Conservation (phyloP, 2,329 filamentous ascomycete genomes). For the Blastomyces parvus region DNA sequence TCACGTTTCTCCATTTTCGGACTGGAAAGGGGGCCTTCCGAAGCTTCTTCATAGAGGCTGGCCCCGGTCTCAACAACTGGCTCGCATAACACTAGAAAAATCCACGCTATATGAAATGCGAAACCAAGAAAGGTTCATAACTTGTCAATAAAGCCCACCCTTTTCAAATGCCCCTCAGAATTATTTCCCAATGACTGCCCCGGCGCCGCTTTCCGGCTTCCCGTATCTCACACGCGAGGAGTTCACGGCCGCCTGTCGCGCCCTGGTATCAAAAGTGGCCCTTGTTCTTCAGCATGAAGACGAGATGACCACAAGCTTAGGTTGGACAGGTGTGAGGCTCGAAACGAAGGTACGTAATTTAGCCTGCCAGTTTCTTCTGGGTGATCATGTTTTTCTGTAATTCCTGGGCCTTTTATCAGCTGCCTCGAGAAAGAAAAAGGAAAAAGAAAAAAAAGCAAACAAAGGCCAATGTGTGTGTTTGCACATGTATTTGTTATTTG, state of each 20-base stretch:
- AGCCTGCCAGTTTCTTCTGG: neutral
- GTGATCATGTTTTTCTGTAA: neutral
- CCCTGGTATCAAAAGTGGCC: constrained; percentile 1
- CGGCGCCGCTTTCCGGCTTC: constrained; percentile 2
- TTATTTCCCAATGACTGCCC: neutral
- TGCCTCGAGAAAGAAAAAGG: neutral
- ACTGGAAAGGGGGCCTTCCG: neutral
- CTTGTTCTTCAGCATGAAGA: neutral
- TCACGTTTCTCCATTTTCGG: neutral
- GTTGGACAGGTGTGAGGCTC: constrained; percentile 8
- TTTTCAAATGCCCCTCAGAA: neutral
- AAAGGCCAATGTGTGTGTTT: neutral
- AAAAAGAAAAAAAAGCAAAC: neutral
- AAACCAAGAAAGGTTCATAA: neutral
- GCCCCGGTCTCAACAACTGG: neutral
- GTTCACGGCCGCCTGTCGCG: constrained; percentile 9
- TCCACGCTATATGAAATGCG: neutral
- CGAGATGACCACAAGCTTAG: neutral
- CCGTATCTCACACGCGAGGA: constrained; percentile 10
- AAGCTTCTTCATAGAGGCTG: neutral
- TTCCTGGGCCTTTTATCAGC: neutral
- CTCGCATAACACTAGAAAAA: neutral
- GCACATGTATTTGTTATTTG: neutral
- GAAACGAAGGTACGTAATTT: constrained; percentile 5
- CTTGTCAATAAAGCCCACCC: neutral